Evolutionary conservation across 495 filamentous ascomycete genomes (phyloP), one percentile per base, ranked within the genome.

Genomic region (Elasticomyces elasticus): DNA sequence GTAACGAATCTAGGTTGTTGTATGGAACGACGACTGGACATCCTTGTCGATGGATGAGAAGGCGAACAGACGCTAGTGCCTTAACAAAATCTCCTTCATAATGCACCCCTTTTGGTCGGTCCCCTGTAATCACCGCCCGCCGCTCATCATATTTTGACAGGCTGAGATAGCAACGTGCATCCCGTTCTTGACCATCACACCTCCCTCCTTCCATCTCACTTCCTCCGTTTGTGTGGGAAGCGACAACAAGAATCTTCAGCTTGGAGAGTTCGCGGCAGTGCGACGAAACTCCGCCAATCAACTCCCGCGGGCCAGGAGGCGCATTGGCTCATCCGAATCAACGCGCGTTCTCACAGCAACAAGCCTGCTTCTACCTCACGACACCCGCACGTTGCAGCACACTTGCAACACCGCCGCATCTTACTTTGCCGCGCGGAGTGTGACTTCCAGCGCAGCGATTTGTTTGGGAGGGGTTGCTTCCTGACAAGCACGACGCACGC

Each of bases 301-400:
- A 20, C 28, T 5, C 31, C 37, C 43, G 35, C 15, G 11, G 23
- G 3, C 26, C 20, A 55, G 52, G 44, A 55, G 51, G 38, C 37
- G 51, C 51, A 54, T 54, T 54, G 51, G 43, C 28, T 42, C 19
- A 23, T 52, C 35, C 6, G 15, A 2, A 20, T 17, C 31, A 31
- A 48, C 56, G 51, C 56, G 56, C 56, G 56, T 53, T 59, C 51
- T 54, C 56, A 27, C 56, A 53, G 44, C 56, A 59, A 54, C 56
- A 54, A 58, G 1, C 9, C 50, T 28, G 15, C 30, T 22, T 42
- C 17, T 31, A 11, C 48, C 2, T 45, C 24, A 20, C 27, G 17
- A 25, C 45, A 20, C 27, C 27, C 24, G 17, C 5, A 30, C 23
- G 12, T 5, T 9, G 9, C 43, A 47, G 24, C 24, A 30, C 45